These are phyloP conservation scores for Chlorella sp. DNA, from an alignment of 139 green algal species.

Conservation along the genomic window DNA sequence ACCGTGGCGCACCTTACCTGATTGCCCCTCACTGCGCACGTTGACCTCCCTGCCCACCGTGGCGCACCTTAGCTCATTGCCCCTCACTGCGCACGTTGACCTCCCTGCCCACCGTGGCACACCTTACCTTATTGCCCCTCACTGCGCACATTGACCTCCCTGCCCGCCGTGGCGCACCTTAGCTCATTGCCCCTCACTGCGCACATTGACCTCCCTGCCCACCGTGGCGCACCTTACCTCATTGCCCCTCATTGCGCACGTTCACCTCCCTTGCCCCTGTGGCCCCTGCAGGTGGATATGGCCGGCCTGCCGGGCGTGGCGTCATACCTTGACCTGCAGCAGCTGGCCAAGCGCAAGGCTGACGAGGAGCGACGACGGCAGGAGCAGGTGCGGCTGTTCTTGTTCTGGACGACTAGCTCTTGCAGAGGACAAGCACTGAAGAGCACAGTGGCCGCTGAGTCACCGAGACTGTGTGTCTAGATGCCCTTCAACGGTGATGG, in stretches of 20 bases:
- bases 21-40: no score
- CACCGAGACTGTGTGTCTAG: no score
- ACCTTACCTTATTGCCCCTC: not conserved
- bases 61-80: no score
- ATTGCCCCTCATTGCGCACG: not conserved
- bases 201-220: not conserved
- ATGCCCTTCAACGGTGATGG: no score
- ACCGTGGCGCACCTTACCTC: not conserved
- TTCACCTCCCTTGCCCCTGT: no score
- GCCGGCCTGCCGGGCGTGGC: conserved; percentile 14
- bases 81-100: no score
- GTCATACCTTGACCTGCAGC: conserved; percentile 22
- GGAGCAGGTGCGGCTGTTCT: conserved; percentile 34
- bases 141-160: not conserved
- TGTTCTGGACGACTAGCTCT: no score
- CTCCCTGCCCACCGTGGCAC: not conserved
- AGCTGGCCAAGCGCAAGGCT: conserved; percentile 20
- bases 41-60: no score
- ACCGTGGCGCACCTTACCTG: no score
- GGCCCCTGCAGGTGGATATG: not conserved
- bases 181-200: not conserved
- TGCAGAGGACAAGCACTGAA: no score
- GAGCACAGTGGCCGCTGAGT: no score
- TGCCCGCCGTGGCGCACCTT: not conserved
- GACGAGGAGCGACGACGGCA: conserved; percentile 22